A percentile compares a stretch with the other conserved stretches of the same genome.
Conservation (phyloP, 106 monocot species). For the Dactylorhiza incarnata region DNA sequence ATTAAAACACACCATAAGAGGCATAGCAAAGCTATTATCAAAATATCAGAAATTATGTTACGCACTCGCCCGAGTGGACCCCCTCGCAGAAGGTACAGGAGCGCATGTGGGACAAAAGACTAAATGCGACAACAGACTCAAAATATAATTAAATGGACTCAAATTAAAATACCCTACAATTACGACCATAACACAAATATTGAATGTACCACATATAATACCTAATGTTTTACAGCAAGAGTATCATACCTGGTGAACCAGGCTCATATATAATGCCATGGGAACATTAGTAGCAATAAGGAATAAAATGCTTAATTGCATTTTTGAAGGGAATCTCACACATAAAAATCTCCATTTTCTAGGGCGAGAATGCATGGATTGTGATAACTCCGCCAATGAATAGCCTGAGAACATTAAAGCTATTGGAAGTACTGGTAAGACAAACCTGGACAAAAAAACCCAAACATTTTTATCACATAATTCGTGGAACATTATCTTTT, state of each 20-base stretch:
- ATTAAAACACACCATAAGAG: background rate
- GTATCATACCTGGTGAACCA: conserved; percentile 74
- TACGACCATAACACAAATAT: background rate
- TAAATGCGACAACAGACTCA: no score
- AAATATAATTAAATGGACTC: no score
- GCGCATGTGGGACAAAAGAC: no score
- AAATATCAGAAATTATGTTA: background rate
- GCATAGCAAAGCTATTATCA: background rate
- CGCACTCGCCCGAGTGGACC: no score
- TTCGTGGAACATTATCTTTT: background rate
- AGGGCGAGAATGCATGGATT: conserved; percentile 2
- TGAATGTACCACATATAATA: background rate
- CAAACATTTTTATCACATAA: conserved; percentile 6
- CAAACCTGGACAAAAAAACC: conserved; percentile 53
- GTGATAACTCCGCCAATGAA: conserved; percentile 49
- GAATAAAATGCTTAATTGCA: conserved; percentile 41
- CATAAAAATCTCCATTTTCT: background rate
- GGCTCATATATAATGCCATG: conserved; percentile 87
- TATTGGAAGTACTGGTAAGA: conserved; percentile 87
- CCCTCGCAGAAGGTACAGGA: no score
- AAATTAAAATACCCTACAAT: no score
- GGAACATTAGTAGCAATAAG: conserved; percentile 79
- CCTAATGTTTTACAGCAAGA: conserved; percentile 1
- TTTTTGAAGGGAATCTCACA: conserved; percentile 19
- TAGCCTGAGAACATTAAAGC: conserved; percentile 89